Evolutionary conservation across 192 early-diverging fungal species (phyloP), one percentile per base, ranked within the genome.

Genomic region (Pilaira anomala): DNA sequence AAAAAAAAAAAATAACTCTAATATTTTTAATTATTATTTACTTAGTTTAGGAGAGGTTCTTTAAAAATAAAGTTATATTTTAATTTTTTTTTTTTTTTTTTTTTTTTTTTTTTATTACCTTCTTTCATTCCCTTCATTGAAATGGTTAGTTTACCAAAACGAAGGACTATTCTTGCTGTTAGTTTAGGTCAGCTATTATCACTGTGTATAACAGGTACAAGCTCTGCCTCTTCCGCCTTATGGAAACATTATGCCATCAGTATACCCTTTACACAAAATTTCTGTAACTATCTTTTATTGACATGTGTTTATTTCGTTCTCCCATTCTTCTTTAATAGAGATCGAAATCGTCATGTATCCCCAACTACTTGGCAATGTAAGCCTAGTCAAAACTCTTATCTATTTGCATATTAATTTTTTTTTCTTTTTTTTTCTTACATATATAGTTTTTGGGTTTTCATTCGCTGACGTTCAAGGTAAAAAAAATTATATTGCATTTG

Each of bases 191-290:
- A 67, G 51, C 5, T 67, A 2, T n/a, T 67, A 9, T 67, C 66
- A 26, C 39, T 67, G 9, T 67, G 66, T 25, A 67, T 67, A 26
- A 67, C 66, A 13, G 66, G 57, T 7, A 51, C 66, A 7, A 58
- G 66, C 22, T 42, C 58, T 28, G 52, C 66, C 8, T 67, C 66
- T 36, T 67, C 66, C 12, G 36, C 66, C 4, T n/a, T 67, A 50
- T 67, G 66, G 66, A 25, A 67, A 42, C 66, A 28, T 48, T 21
- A 52, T 33, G 19, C 26, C 1, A 26, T 67, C 49, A 60, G 22
- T 44, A 44, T 67, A 18, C 66, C 66, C 1, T 67, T 60, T n/a
- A 67, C 66, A 11, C 57, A 60, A 51, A 60, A 60, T 16, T 18
- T 42, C 29, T 60, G 19, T 9, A 53, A 29, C 18, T 67, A 67